Evolutionary conservation across 306 rosid genomes (phyloP), one percentile per base, ranked within the genome.

Genomic region (Vigna unguiculata): DNA sequence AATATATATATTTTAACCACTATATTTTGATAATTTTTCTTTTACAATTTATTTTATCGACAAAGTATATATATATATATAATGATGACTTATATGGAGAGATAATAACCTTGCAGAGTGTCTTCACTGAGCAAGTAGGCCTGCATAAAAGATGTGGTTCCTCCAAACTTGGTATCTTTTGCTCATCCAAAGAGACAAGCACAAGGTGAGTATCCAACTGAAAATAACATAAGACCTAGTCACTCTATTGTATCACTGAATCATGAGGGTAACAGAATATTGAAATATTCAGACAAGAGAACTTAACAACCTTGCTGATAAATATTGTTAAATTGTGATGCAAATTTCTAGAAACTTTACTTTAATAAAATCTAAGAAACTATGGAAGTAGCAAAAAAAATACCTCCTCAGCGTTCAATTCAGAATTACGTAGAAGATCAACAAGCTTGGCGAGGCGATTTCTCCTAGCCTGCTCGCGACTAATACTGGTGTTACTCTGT

Each of bases 161-260:
- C 72, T 79, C 76, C 86, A 91, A 82, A 75, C 82, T 80, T 30
- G 90, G 95, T 55, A 82, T 70, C 30, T 51, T 84, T 85, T 84
- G 84, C 78, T 88, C 87, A 83, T 91, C 88, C 36, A 80, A 46
- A 43, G 96, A 85, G 84, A 87, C 85, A 77, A 93, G 86, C 87
- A 68, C 74, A 78, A 93, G 83, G 81, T 68, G 77, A 52, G 83
- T 54, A 28, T 78, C 81, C 72, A 82, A 46, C 98, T 90, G 91
- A 28, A 28, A 74, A 85, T 63, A 53, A 55, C 2, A 28, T 20
- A 16, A 70, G 36, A 64, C 34, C 48, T 63, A 57, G 66, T 80
- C 70, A 76, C 49, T 9, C 9, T 21, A 68, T 30, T 48, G 11
- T 20, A 60, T 41, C 70, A 78, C 52, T 57, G 48, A n/a, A n/a